phyloP scores from a whole-genome alignment of 2,329 filamentous ascomycete species.

The Thermothelomyces thermophilus region DNA sequence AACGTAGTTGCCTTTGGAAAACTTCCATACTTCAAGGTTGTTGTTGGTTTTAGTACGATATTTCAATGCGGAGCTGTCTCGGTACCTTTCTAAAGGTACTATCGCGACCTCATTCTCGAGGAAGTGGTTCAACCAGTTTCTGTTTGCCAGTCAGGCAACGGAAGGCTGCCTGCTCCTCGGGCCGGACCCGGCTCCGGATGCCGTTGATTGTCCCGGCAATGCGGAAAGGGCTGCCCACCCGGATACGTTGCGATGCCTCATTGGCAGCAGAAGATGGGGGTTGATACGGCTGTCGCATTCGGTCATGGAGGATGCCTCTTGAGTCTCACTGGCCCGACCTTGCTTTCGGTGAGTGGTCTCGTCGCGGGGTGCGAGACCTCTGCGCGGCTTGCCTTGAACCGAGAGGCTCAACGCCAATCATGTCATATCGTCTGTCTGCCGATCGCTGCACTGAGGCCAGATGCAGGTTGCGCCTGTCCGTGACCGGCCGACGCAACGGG shows the following conservation, averaged over 20 bases:
- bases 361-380: neutral
- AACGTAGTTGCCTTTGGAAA: no score
- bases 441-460: constrained; percentile 11
- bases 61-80: no score
- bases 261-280: constrained; percentile 7
- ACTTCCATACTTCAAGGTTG: no score
- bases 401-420: constrained; percentile 1
- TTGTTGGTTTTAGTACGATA: no score
- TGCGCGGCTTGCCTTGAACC: neutral
- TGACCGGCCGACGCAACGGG: constrained; percentile 9
- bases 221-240: constrained; percentile 6
- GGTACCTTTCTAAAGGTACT: no score
- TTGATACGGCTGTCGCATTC: neutral
- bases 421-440: neutral
- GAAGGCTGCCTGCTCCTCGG: neutral
- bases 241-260: constrained; percentile 13
- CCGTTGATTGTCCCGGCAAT: constrained; percentile 7
- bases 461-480: neutral
- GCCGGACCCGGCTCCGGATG: no score
- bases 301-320: constrained; percentile 8
- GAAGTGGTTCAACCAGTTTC: no score
- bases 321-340: constrained; percentile 6
- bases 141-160: neutral
- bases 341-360: neutral
- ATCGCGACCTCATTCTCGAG: no score